Conservation (phyloP, 495 filamentous ascomycete genomes). For the Aspergillus ostianus region DNA sequence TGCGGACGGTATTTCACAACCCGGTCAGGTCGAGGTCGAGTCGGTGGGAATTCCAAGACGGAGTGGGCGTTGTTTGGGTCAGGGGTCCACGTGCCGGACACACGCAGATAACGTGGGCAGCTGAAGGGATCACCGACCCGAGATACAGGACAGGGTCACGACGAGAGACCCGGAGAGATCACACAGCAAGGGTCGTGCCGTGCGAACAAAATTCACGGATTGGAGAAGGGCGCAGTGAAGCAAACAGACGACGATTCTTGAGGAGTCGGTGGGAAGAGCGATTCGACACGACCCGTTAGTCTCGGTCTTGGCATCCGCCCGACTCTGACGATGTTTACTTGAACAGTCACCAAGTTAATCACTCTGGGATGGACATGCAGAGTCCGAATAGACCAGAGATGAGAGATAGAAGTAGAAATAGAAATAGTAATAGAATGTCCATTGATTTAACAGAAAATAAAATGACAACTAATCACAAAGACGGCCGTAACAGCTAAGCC, state of each 20-base stretch:
- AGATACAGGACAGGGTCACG: neutral
- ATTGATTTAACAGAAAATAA: too few species aligned
- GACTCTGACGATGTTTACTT: neutral
- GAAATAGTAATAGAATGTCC: neutral
- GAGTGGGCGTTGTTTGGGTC: slow-evolving; percentile 28
- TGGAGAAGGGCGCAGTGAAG: neutral
- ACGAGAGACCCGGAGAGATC: neutral
- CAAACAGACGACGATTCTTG: slow-evolving; percentile 1
- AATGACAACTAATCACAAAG: too few species aligned
- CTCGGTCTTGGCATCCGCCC: slow-evolving; percentile 18
- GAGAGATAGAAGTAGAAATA: neutral
- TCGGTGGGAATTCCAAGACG: slow-evolving; percentile 6
- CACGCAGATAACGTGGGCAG: slow-evolving; percentile 11
- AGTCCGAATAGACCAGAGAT: too few species aligned
- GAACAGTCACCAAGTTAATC: too few species aligned
- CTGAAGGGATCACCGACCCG: slow-evolving; percentile 3
- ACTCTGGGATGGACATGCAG: too few species aligned
- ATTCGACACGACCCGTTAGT: slow-evolving; percentile 19
- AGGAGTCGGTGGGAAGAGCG: slow-evolving; percentile 1
- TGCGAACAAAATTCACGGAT: neutral
- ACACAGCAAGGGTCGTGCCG: neutral
- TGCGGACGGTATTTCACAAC: slow-evolving; percentile 10
- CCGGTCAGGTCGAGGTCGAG: neutral
- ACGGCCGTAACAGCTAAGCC: too few species aligned
- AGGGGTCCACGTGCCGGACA: slow-evolving; percentile 31